Conservation (phyloP, 805 yeast genomes). For the Sporopachydermia quercuum region DNA sequence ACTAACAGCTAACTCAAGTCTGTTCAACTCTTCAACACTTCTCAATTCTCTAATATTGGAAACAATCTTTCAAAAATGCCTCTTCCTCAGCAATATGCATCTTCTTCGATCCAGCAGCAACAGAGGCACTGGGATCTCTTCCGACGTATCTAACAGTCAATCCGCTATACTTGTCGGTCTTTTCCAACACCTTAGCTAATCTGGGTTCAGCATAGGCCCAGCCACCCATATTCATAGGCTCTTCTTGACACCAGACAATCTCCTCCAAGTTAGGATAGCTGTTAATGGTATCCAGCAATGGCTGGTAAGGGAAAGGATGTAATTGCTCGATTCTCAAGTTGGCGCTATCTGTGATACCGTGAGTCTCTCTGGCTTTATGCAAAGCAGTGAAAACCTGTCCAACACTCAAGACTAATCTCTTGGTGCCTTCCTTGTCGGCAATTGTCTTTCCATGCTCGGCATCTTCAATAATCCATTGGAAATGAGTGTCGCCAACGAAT, state of each 20-base stretch:
- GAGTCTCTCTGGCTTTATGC: conserved; percentile 70
- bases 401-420: conserved; percentile 67
- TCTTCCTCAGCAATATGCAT: conserved; percentile 83
- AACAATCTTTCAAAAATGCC: conserved; percentile 68
- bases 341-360: conserved; percentile 74
- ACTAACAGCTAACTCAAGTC: background rate
- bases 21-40: background rate
- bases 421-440: conserved; percentile 66
- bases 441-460: conserved; percentile 68
- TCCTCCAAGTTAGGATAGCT: conserved; percentile 74
- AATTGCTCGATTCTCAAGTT: conserved; percentile 82
- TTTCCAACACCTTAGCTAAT: conserved; percentile 56
- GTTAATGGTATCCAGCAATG: conserved; percentile 70
- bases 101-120: conserved; percentile 92
- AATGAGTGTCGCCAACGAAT: conserved; percentile 81
- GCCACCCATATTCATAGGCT: conserved; percentile 94
- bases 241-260: conserved; percentile 96
- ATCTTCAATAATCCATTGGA: conserved; percentile 95
- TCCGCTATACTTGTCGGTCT: conserved; percentile 55
- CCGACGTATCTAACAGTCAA: conserved; percentile 72
- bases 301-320: conserved; percentile 98
- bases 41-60: conserved; percentile 16
- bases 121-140: conserved; percentile 95
- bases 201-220: conserved; percentile 77
- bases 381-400: conserved; percentile 95